Evolutionary conservation across 768 basidiomycete genomes (phyloP).

Genomic region (Phlebiopsis flavidoalba): DNA sequence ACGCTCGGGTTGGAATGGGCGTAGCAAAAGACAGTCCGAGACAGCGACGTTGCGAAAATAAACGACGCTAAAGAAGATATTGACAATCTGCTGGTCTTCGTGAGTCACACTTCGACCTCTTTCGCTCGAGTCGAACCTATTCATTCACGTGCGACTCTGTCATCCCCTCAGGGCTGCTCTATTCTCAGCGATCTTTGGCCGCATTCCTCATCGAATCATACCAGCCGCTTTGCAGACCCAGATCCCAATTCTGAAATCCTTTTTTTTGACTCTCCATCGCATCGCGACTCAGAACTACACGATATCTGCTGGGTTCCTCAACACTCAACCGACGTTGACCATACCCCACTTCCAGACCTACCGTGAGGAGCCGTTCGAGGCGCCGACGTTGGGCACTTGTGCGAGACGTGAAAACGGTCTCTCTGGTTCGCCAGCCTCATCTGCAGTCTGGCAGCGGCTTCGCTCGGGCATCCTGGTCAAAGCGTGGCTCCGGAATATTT

Average conservation of each 20-base stretch:
- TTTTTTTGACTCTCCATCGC: neutral
- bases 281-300: neutral
- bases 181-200: slow-evolving; percentile 11
- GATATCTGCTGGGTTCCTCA: neutral
- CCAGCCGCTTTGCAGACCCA: neutral
- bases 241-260: neutral
- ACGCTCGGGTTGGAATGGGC: too few relatives aligned
- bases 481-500: slow-evolving; percentile 3
- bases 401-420: neutral
- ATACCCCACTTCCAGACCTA: too few relatives aligned
- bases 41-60: neutral
- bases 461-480: neutral
- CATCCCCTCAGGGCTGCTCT: slow-evolving; percentile 6
- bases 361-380: too few relatives aligned
- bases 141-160: too few relatives aligned
- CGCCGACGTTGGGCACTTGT: neutral
- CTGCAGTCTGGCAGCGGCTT: neutral
- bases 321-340: neutral
- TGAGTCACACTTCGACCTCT: neutral
- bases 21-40: neutral
- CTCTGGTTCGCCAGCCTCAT: neutral
- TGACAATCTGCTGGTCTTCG: slow-evolving; percentile 6
- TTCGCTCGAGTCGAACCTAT: too few relatives aligned
- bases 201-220: slow-evolving; percentile 4
- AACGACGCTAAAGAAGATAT: slow-evolving; percentile 4